A percentile compares a stretch with the other conserved stretches of the same genome.
phyloP scores from a whole-genome alignment of 352 stramenopile species.

The Sclerospora graminicola region DNA sequence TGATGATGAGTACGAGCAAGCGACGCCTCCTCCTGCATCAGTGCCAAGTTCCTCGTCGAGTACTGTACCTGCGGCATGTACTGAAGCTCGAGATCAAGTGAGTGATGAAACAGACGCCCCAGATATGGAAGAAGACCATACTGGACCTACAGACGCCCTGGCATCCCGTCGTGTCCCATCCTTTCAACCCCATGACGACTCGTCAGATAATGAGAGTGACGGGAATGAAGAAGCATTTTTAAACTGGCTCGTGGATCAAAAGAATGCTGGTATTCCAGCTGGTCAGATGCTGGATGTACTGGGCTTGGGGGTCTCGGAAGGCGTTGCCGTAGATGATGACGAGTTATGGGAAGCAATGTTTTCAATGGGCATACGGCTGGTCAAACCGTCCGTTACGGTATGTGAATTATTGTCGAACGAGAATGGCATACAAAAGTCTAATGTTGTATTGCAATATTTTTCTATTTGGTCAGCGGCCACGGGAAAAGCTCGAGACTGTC shows the following conservation, averaged over 20 bases:
- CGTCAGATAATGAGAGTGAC: slow-evolving; percentile 24
- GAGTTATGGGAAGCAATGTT: slow-evolving; percentile 81
- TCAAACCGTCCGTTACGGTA: slow-evolving; percentile 54
- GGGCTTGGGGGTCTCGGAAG: slow-evolving; percentile 70
- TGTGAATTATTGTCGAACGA: neutral
- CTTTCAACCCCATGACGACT: slow-evolving; percentile 14
- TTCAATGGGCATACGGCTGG: slow-evolving; percentile 75
- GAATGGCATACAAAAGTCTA: no score
- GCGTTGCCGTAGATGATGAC: slow-evolving; percentile 63
- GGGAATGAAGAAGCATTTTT: slow-evolving; percentile 75
- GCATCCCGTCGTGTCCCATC: slow-evolving; percentile 8
- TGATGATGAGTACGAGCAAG: slow-evolving; percentile 56
- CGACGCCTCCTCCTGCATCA: slow-evolving; percentile 13
- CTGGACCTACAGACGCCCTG: neutral
- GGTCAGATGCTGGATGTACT: slow-evolving; percentile 69
- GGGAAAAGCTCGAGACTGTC: slow-evolving; percentile 40
- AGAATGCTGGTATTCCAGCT: slow-evolving; percentile 44
- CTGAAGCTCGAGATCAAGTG: slow-evolving; percentile 14
- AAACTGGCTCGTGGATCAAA: slow-evolving; percentile 69
- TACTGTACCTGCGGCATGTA: neutral
- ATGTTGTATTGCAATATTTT: no score
- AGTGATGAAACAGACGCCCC: slow-evolving; percentile 15
- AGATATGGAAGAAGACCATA: slow-evolving; percentile 17
- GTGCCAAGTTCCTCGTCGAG: slow-evolving; percentile 2
- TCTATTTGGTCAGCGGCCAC: slow-evolving; percentile 16